Evolutionary conservation across 345 rosid species (phyloP).

Genomic region (Eutrema heterophyllum): DNA sequence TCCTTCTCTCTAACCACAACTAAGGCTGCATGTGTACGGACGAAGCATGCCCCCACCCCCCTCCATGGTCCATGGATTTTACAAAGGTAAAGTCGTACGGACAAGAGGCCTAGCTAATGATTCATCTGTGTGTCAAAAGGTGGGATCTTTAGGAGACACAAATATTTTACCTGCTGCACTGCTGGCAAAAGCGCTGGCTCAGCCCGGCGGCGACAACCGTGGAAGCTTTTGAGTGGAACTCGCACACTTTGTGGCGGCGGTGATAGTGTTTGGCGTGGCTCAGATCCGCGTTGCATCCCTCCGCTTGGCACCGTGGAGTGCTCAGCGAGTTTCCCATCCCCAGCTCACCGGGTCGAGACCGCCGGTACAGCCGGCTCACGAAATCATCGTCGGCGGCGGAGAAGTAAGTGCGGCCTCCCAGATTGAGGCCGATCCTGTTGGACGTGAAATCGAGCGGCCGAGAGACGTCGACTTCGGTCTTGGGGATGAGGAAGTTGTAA

Average conservation of each 20-base stretch:
- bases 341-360: conserved; percentile 59
- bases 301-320: conserved; percentile 85
- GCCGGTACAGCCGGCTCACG: conserved; percentile 79
- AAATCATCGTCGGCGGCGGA: conserved; percentile 88
- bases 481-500: conserved; percentile 50
- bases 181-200: conserved; percentile 99
- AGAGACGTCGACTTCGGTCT: conserved; percentile 61
- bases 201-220: conserved; percentile 80
- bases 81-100: conserved; percentile 14
- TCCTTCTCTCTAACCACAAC: neutral
- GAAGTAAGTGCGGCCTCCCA: conserved; percentile 91
- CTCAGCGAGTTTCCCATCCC: conserved; percentile 39
- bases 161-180: conserved; percentile 77
- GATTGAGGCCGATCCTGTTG: conserved; percentile 72
- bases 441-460: conserved; percentile 53
- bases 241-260: conserved; percentile 95
- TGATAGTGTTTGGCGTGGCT: conserved; percentile 94
- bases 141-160: conserved; percentile 23
- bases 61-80: neutral
- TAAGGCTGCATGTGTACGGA: neutral
- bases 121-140: conserved; percentile 19
- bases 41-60: neutral
- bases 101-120: neutral
- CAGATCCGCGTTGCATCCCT: conserved; percentile 94
- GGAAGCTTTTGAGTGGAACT: conserved; percentile 92